These are phyloP conservation scores for Candida fluviatilis DNA, from an alignment of 805 yeast genomes.

Conservation along the genomic window DNA sequence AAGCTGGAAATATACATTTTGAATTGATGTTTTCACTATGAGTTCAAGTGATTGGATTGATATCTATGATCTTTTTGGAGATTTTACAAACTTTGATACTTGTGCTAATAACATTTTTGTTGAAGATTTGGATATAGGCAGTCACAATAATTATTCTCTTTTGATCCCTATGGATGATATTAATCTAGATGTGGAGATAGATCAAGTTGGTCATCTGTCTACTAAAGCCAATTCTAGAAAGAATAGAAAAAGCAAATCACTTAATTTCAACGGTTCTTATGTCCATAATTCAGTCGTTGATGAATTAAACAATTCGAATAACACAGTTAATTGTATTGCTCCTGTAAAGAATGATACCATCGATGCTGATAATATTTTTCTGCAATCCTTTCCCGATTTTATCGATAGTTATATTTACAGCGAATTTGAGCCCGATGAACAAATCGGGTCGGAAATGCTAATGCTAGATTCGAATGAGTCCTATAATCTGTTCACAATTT, in stretches of 20 bases:
- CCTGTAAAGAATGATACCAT: no score
- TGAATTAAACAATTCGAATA: no score
- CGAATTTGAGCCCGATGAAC: not conserved
- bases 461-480: not conserved
- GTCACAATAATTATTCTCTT: not conserved
- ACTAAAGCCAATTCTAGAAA: no score
- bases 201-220: no score
- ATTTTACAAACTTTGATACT: not conserved
- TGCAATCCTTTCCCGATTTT: not conserved
- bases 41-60: constrained; percentile 1
- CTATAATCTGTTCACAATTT: not conserved
- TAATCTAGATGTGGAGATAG: not conserved
- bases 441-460: not conserved
- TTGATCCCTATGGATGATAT: not conserved
- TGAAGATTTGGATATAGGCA: not conserved
- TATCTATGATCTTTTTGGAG: not conserved
- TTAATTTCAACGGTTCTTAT: no score
- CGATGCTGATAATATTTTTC: not conserved
- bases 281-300: no score
- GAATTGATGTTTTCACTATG: not conserved
- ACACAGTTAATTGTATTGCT: no score
- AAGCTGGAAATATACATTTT: not conserved
- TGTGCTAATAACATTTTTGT: not conserved
- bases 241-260: no score
- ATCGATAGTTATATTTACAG: not conserved